Conservation (phyloP, 2,329 filamentous ascomycete species). For the Hypoxylon sp. region DNA sequence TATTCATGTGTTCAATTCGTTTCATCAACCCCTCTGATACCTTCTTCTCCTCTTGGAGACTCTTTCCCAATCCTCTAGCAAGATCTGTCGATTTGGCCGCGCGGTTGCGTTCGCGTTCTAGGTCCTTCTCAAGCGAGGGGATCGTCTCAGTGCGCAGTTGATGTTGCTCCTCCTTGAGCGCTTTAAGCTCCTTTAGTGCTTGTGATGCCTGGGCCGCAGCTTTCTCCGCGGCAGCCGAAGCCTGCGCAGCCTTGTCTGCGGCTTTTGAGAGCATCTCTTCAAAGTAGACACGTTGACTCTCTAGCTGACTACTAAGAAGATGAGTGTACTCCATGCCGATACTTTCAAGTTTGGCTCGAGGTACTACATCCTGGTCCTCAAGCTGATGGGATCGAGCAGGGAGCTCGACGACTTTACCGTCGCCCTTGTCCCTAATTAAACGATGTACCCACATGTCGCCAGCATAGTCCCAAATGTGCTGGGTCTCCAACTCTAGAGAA, state of each 20-base stretch:
- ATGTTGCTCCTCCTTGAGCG: slow-evolving; percentile 69
- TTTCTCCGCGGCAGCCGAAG: slow-evolving; percentile 75
- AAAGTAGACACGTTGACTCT: slow-evolving; percentile 93
- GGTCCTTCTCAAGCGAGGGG: slow-evolving; percentile 78
- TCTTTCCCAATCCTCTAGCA: slow-evolving; percentile 80
- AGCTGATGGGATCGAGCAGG: slow-evolving; percentile 65
- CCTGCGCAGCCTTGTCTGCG: slow-evolving; percentile 87
- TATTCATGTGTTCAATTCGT: slow-evolving; percentile 81
- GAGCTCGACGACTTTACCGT: slow-evolving; percentile 93
- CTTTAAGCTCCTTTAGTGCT: slow-evolving; percentile 65
- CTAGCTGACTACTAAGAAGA: slow-evolving; percentile 90
- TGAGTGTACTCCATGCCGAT: slow-evolving; percentile 97
- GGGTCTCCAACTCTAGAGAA: slow-evolving; percentile 90
- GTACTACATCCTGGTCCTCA: slow-evolving; percentile 76
- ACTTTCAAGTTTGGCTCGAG: slow-evolving; percentile 77
- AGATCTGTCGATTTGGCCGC: slow-evolving; percentile 81
- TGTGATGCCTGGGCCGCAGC: slow-evolving; percentile 67
- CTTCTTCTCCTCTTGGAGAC: slow-evolving; percentile 88
- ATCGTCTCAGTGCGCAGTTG: slow-evolving; percentile 70
- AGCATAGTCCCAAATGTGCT: slow-evolving; percentile 98
- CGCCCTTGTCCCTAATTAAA: slow-evolving; percentile 92
- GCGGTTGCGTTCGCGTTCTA: slow-evolving; percentile 76
- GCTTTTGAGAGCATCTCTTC: slow-evolving; percentile 92
- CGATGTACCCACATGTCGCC: slow-evolving; percentile 97
- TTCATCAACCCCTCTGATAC: slow-evolving; percentile 86